Conservation (phyloP, 495 filamentous ascomycete species). For the Xylaria telfairii region DNA sequence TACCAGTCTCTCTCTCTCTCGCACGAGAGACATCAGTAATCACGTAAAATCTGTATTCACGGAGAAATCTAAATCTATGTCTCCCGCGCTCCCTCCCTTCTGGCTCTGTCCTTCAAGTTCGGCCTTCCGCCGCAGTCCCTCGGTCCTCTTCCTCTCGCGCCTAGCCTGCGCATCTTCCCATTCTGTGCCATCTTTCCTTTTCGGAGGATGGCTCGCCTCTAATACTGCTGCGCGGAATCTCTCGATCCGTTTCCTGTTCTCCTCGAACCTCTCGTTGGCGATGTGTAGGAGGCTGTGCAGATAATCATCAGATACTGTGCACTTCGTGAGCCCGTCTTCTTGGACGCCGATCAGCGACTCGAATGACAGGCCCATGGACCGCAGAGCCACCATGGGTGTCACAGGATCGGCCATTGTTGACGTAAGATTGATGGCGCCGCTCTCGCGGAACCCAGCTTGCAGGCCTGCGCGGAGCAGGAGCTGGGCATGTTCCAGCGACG, state of each 20-base stretch:
- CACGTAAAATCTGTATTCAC: constrained; percentile 36
- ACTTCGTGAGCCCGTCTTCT: constrained; percentile 43
- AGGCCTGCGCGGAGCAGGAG: constrained; percentile 73
- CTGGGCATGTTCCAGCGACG: constrained; percentile 74
- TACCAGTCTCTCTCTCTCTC: neutral
- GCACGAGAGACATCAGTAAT: neutral
- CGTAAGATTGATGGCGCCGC: constrained; percentile 65
- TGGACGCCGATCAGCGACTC: constrained; percentile 77
- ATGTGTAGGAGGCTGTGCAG: constrained; percentile 68
- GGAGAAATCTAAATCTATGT: constrained; percentile 33
- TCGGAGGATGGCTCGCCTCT: constrained; percentile 38
- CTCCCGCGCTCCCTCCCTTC: constrained; percentile 18
- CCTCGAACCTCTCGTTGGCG: constrained; percentile 76
- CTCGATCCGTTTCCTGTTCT: constrained; percentile 73
- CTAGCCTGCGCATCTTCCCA: constrained; percentile 67
- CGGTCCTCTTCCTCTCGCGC: constrained; percentile 65
- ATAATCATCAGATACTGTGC: constrained; percentile 62
- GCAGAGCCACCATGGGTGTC: constrained; percentile 79
- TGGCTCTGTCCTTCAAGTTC: constrained; percentile 35
- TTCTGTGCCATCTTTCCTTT: constrained; percentile 33
- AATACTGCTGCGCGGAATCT: constrained; percentile 59
- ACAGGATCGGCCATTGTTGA: constrained; percentile 48
- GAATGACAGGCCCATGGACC: constrained; percentile 78
- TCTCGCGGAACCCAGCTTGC: constrained; percentile 86
- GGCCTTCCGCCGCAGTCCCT: constrained; percentile 61